Evolutionary conservation across 768 basidiomycete genomes (phyloP), one percentile per base, ranked within the genome.

Genomic region (Lactifluus subvellereus): DNA sequence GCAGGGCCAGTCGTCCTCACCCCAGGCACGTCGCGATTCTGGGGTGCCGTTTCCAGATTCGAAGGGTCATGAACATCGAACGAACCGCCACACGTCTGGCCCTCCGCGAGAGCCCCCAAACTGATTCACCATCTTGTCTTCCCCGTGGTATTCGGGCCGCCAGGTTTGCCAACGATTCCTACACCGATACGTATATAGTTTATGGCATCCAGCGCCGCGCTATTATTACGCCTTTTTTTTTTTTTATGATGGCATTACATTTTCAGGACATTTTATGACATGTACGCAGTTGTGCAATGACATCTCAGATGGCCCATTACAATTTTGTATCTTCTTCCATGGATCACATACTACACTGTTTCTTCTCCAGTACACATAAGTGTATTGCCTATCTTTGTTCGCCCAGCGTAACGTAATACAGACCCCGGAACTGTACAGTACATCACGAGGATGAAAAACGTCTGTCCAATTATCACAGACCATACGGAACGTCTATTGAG

Each of bases 11-110:
- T 61, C 60, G 18, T 48, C 65, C 54, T 48, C 57, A 38, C 38
- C 66, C 49, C 66, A 55, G 11, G 43, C 64, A 32, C 69, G 71
- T 50, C 65, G 67, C 14, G 73, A 61, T 73, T 72, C 76, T 11
- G 77, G 74, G 18, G 83, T 87, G 54, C 86, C 86, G 22, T 87
- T 87, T 73, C 86, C 86, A 37, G 77, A 79, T 61, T 71, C 76
- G 51, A 73, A 71, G 59, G 72, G 67, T 40, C 68, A 68, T 35
- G 69, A 68, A 45, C 69, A 69, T 42, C 62, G 71, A 30, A 73
- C 76, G 18, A 68, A 63, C 30, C 72, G 72, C 65, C 72, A 74
- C 59, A 55, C 69, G 58, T 70, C 77, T 62, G 69, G 70, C 32
- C 22, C 71, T 30, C 72, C 69, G n/a, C 77, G 79, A 22, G 78